Percentiles rank a stretch among this genome's conserved stretches.
These are phyloP conservation scores for Peronospora tabacina DNA, from an alignment of 352 stramenopile genomes.

Conservation along the genomic window DNA sequence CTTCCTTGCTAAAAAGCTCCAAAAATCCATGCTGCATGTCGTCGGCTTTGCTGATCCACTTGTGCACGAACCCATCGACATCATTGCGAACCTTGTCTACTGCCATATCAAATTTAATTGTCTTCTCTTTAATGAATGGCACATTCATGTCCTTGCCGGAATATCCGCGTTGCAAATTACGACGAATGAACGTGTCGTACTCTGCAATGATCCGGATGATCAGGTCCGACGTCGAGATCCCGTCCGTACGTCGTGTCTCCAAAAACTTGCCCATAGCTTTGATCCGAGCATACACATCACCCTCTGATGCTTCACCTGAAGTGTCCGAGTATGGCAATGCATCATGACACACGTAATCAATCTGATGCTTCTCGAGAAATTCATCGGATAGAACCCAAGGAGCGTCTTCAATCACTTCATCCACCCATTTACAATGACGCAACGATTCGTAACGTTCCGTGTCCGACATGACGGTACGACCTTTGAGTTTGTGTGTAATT, in stretches of 20 bases:
- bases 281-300: constrained; percentile 81
- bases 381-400: constrained; percentile 82
- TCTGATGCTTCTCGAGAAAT: constrained; percentile 77
- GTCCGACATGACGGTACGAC: constrained; percentile 83
- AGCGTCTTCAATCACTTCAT: constrained; percentile 83
- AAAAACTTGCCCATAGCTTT: constrained; percentile 85
- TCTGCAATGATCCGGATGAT: constrained; percentile 88
- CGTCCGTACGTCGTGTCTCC: constrained; percentile 77
- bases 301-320: constrained; percentile 59
- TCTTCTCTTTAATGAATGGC: constrained; percentile 82
- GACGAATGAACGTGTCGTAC: constrained; percentile 89
- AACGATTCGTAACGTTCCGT: constrained; percentile 82
- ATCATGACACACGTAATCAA: constrained; percentile 87
- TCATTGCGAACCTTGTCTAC: constrained; percentile 79
- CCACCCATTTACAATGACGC: constrained; percentile 83
- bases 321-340: constrained; percentile 78
- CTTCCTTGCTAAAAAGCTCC: constrained; percentile 74
- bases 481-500: constrained; percentile 83
- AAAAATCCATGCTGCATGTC: constrained; percentile 74
- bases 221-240: constrained; percentile 85
- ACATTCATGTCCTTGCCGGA: constrained; percentile 91
- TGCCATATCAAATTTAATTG: constrained; percentile 83
- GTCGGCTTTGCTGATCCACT: constrained; percentile 69
- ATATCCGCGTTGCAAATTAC: constrained; percentile 85
- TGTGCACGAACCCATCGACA: constrained; percentile 69